Conservation (phyloP, 2,329 filamentous ascomycete species). For the Penicillium sp. region DNA sequence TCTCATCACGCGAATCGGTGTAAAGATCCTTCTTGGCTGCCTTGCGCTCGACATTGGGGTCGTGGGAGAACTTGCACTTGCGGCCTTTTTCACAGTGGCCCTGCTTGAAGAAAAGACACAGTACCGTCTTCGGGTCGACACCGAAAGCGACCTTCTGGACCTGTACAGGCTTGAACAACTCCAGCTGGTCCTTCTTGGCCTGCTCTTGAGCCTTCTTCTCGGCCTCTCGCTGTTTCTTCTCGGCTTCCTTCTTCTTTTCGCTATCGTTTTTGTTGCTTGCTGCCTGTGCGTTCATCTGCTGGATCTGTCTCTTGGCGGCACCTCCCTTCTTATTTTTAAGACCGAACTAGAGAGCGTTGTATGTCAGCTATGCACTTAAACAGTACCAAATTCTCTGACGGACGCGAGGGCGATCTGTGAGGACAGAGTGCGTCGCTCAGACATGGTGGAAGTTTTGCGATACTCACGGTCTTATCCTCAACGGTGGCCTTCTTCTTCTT, state of each 20-base stretch:
- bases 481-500: slow-evolving; percentile 59
- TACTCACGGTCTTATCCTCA: slow-evolving; percentile 70
- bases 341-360: background rate
- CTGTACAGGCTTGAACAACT: slow-evolving; percentile 88
- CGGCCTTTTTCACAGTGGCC: slow-evolving; percentile 95
- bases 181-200: slow-evolving; percentile 76
- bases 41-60: slow-evolving; percentile 85
- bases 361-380: background rate
- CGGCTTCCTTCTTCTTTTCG: slow-evolving; percentile 75
- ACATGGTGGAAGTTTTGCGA: background rate
- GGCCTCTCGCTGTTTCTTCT: slow-evolving; percentile 68
- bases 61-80: slow-evolving; percentile 98
- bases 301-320: slow-evolving; percentile 86
- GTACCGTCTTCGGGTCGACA: slow-evolving; percentile 94
- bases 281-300: slow-evolving; percentile 74
- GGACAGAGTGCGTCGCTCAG: no score
- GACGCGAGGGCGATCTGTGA: no score
- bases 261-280: slow-evolving; percentile 78
- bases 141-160: slow-evolving; percentile 98
- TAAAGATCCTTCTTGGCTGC: slow-evolving; percentile 91
- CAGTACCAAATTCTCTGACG: no score
- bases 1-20: slow-evolving; percentile 72
- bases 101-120: slow-evolving; percentile 97
- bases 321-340: slow-evolving; percentile 77
- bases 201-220: slow-evolving; percentile 91